phyloP scores from a whole-genome alignment of 345 rosid species.

The Boechera divaricarpa region DNA sequence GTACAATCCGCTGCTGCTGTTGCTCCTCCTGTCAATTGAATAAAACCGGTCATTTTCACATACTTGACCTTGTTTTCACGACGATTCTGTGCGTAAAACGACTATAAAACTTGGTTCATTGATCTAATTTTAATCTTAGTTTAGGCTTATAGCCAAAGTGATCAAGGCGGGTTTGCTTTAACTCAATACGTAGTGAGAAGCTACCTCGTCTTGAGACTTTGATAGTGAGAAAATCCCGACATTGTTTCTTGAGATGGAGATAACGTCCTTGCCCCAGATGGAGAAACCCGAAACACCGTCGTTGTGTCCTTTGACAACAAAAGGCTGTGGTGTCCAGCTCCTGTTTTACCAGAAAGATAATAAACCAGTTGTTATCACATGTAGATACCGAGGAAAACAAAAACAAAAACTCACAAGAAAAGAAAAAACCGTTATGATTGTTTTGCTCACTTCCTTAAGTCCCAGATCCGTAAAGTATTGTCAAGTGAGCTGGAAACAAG shows the following conservation, averaged over 20 bases:
- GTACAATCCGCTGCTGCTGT: constrained; percentile 52
- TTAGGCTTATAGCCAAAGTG: background rate
- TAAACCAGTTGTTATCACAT: background rate
- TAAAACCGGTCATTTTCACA: constrained; percentile 17
- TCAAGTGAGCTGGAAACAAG: constrained; percentile 96
- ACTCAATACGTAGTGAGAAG: constrained; percentile 27
- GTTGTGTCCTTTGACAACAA: constrained; percentile 66
- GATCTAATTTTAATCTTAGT: constrained; percentile 2
- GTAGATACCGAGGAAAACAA: background rate
- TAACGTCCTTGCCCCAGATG: constrained; percentile 82
- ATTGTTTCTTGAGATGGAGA: constrained; percentile 86
- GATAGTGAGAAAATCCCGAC: constrained; percentile 80
- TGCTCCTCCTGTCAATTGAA: constrained; percentile 61
- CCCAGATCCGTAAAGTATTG: constrained; percentile 79
- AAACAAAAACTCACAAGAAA: constrained; percentile 10
- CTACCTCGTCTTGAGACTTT: constrained; percentile 66
- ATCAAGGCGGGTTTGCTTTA: constrained; percentile 12
- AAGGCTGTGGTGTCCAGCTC: constrained; percentile 62
- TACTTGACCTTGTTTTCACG: constrained; percentile 16
- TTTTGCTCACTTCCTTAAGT: constrained; percentile 69
- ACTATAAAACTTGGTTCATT: constrained; percentile 4
- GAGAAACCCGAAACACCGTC: constrained; percentile 87
- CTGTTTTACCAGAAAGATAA: constrained; percentile 47
- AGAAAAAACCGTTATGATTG: background rate
- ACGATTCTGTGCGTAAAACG: background rate